Evolutionary conservation across 495 filamentous ascomycete genomes (phyloP).

Genomic region (Hypoxylon crocopeplum): DNA sequence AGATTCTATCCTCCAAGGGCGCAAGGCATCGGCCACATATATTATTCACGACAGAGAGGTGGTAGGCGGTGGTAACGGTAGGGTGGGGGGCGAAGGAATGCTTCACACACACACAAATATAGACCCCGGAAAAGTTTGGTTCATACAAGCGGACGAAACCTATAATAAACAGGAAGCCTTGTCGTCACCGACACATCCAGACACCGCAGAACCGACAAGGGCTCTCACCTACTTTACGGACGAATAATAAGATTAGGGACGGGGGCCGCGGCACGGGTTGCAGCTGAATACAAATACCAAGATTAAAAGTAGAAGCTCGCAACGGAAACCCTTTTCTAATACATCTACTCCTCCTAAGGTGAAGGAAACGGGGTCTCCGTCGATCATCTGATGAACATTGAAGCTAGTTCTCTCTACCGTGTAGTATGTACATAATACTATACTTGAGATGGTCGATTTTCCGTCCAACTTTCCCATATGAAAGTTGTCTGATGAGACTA

Average conservation of each 20-base stretch:
- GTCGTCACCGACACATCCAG: slow-evolving; percentile 29
- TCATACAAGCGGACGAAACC: slow-evolving; percentile 22
- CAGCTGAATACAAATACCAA: slow-evolving; percentile 15
- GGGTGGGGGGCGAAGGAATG: slow-evolving; percentile 22
- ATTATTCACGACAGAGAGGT: slow-evolving; percentile 24
- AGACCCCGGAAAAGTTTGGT: slow-evolving; percentile 18
- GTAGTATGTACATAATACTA: neutral
- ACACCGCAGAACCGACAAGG: slow-evolving; percentile 26
- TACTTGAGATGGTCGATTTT: slow-evolving; percentile 7
- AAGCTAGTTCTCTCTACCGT: slow-evolving; percentile 5
- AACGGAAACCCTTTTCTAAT: slow-evolving; percentile 4
- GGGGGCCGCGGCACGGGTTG: slow-evolving; percentile 10
- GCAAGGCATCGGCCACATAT: slow-evolving; percentile 35
- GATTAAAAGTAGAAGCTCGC: slow-evolving; percentile 25
- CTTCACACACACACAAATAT: slow-evolving; percentile 17
- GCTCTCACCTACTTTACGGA: slow-evolving; percentile 29
- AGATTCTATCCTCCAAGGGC: slow-evolving; percentile 14
- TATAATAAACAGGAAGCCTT: slow-evolving; percentile 28
- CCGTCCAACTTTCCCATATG: slow-evolving; percentile 10
- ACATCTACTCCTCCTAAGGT: neutral
- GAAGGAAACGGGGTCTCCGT: slow-evolving; percentile 9
- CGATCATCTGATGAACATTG: slow-evolving; percentile 13
- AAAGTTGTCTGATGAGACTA: slow-evolving; percentile 18
- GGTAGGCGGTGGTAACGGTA: slow-evolving; percentile 12
- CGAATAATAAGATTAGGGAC: slow-evolving; percentile 22